Evolutionary conservation across 2,329 filamentous ascomycete species (phyloP).

Genomic region (Didymellaceae sp.): DNA sequence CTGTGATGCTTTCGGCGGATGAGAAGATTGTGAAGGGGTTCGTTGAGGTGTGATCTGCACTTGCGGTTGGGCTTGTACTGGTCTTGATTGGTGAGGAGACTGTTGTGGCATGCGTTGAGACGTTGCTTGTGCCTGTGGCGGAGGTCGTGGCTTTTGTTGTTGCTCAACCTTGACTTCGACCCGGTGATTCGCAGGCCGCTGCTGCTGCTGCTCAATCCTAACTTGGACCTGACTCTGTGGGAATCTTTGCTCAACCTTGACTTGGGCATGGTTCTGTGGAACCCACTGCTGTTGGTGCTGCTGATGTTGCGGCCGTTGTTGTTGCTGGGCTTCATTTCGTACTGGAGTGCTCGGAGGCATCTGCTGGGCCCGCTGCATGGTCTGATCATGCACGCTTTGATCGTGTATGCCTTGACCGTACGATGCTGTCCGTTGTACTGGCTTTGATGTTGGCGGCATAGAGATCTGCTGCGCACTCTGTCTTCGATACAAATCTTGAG

Average conservation of each 20-base stretch:
- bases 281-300: constrained; percentile 20
- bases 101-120: constrained; percentile 25
- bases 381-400: too few relatives aligned
- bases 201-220: constrained; percentile 5
- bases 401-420: constrained; percentile 41
- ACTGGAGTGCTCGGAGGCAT: constrained; percentile 33
- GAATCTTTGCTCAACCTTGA: not conserved
- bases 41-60: not conserved
- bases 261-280: not conserved
- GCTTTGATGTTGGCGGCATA: constrained; percentile 43
- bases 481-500: constrained; percentile 23
- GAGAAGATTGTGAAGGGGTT: constrained; percentile 24
- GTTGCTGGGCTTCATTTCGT: constrained; percentile 17
- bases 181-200: not conserved
- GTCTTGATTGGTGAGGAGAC: constrained; percentile 7
- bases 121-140: not conserved
- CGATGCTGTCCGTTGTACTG: constrained; percentile 47
- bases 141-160: not conserved
- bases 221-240: not conserved
- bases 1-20: not conserved
- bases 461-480: constrained; percentile 25
- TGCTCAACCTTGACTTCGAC: not conserved
- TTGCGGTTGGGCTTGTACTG: not conserved
- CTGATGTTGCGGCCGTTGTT: constrained; percentile 17
- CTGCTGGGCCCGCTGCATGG: constrained; percentile 38